Base-by-base conservation (phyloP, 140 eudicot genomes). In the Senecio squalidus region DNA sequence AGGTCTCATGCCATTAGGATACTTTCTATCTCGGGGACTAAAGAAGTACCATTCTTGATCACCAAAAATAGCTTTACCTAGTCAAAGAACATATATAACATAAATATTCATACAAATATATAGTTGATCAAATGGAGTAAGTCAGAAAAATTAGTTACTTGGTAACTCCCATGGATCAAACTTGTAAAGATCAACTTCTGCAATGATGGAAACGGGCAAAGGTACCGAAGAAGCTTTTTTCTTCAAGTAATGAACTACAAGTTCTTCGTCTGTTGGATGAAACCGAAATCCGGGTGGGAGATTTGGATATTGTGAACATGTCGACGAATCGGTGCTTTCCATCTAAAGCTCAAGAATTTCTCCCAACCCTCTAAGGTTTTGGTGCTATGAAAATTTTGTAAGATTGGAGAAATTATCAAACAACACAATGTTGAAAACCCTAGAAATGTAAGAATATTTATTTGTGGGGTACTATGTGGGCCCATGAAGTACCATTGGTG, bases 151-250 rank as follows among this genome's bases (percentile, higher is more conserved):
- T n/a, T 13, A 28, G 8, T 59, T 71, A 82, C 79, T 67, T 73
- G 92, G 92, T 41, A 83, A 67, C 75, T 83, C 86, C 92, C 92
- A 83, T 26, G 92, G 92, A 66, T 83, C 92, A 24, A 72, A 83
- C 58, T 83, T 83, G 71, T 83, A 83, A 52, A 83, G 82, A 70
- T 83, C 86, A 24, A 83, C 70, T 44, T 83, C 92, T 13, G 92
- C 83, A 17, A 83, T 83, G 61, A 83, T 79, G 11, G 86, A 30
- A 55, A 76, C 86, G 13, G 92, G 81, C 15, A 83, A 44, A 36
- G 92, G 77, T 38, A 46, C 50, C 16, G 79, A 73, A 27, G 86
- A 70, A 58, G 71, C 74, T 67, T 76, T 83, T 34, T 69, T 69
- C 53, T 67, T 66, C 29, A 83, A 61, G 58, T 83, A 83, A 45